phyloP scores from a whole-genome alignment of 306 rosid genomes.

The Gastrolobium bilobum region DNA sequence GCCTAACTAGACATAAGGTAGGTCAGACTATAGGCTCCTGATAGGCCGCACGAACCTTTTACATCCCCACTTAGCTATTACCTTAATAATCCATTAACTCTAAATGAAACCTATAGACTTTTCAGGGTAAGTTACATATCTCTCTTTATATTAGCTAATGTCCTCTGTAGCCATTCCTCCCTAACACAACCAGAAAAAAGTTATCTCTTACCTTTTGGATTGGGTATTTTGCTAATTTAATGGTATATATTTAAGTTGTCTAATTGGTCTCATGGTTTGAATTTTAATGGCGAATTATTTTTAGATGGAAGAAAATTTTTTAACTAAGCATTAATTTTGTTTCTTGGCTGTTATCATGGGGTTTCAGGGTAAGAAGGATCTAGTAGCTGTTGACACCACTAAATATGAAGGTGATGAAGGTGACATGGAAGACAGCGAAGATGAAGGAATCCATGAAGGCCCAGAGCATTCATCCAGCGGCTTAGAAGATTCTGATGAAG shows the following conservation, averaged over 20 bases:
- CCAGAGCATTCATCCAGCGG: constrained; percentile 71
- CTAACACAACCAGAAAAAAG: neutral
- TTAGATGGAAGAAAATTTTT: constrained; percentile 9
- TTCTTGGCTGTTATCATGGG: constrained; percentile 43
- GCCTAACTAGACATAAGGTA: too few relatives aligned
- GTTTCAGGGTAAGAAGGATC: constrained; percentile 89
- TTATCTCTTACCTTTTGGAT: neutral
- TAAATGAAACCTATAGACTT: neutral
- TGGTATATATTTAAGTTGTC: neutral
- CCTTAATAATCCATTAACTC: neutral
- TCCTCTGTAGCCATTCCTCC: neutral
- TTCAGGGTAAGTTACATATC: neutral
- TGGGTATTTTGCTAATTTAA: constrained; percentile 22
- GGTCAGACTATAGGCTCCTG: too few relatives aligned
- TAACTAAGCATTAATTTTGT: neutral
- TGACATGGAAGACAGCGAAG: constrained; percentile 61
- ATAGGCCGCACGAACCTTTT: too few relatives aligned
- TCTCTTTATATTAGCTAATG: neutral
- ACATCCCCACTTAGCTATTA: neutral
- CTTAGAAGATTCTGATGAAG: constrained; percentile 85
- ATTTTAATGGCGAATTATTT: neutral
- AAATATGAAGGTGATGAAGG: constrained; percentile 74
- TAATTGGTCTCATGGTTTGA: constrained; percentile 3
- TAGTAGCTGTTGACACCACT: constrained; percentile 72
- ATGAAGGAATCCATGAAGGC: constrained; percentile 52